These are phyloP conservation scores for Flueggea neowawraea DNA, from an alignment of 441 rosid genomes.

Conservation along the genomic window DNA sequence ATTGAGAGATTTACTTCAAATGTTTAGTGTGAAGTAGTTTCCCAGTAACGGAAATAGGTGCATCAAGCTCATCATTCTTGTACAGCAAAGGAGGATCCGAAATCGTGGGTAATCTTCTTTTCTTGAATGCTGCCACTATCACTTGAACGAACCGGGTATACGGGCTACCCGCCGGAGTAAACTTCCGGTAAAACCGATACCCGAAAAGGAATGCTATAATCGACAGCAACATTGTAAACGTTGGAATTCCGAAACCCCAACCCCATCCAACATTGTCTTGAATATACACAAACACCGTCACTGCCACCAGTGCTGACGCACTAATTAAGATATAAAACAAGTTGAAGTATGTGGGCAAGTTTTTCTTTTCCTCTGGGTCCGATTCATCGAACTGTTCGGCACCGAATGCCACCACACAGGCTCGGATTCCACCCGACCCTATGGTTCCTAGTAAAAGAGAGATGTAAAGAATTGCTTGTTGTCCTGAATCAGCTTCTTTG, in stretches of 20 bases:
- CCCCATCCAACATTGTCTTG: too few relatives aligned
- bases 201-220: conserved; percentile 52
- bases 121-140: conserved; percentile 58
- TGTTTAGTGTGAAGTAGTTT: conserved; percentile 63
- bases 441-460: conserved; percentile 69
- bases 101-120: conserved; percentile 51
- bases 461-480: conserved; percentile 53
- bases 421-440: conserved; percentile 97
- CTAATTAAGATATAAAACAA: conserved; percentile 95
- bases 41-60: conserved; percentile 64
- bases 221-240: conserved; percentile 81
- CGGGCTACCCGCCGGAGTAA: conserved; percentile 85
- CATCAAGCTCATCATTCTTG: conserved; percentile 71
- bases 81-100: conserved; percentile 51
- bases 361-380: conserved; percentile 67
- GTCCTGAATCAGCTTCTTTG: conserved; percentile 59
- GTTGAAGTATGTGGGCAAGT: conserved; percentile 84
- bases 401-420: conserved; percentile 94
- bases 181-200: conserved; percentile 63
- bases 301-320: conserved; percentile 60
- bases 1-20: conserved; percentile 39
- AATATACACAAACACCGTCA: conserved; percentile 84
- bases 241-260: too few relatives aligned
- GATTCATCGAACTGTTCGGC: conserved; percentile 90
- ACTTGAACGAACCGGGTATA: conserved; percentile 85